Evolutionary conservation across 2,329 filamentous ascomycete genomes (phyloP).

Genomic region (Boeremia exigua): DNA sequence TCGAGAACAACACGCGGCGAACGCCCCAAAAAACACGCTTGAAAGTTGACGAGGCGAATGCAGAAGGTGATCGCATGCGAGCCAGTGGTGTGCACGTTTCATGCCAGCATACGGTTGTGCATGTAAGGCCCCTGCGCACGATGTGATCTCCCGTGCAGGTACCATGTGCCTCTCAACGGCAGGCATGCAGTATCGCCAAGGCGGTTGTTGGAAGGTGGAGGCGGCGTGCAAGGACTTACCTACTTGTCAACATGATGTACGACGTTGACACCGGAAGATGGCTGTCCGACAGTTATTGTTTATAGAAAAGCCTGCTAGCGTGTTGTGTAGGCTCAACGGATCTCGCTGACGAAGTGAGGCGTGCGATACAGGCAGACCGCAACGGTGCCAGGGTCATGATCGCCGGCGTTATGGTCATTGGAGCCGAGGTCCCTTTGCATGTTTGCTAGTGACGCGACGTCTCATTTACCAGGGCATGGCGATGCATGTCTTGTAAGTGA

Average conservation of each 20-base stretch:
- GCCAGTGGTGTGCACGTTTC: conserved; percentile 4
- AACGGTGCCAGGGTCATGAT: conserved; percentile 1
- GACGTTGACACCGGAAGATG: background rate
- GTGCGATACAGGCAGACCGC: conserved; percentile 1
- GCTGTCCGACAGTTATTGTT: background rate
- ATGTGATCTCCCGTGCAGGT: conserved; percentile 16
- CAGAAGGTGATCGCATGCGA: conserved; percentile 8
- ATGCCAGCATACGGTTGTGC: conserved; percentile 1
- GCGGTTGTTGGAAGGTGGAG: conserved; percentile 5
- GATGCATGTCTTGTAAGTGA: conserved; percentile 3
- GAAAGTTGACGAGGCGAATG: background rate
- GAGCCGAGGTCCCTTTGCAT: conserved; percentile 6
- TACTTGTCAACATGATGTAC: conserved; percentile 2
- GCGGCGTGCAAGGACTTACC: conserved; percentile 9
- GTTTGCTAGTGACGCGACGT: conserved; percentile 2
- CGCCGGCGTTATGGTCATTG: background rate
- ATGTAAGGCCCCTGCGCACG: conserved; percentile 5
- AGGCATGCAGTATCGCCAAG: conserved; percentile 14
- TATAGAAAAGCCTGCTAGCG: background rate
- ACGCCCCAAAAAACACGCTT: conserved; percentile 4
- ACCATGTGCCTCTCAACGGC: conserved; percentile 10
- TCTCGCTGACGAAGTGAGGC: conserved; percentile 5
- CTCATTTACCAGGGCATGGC: conserved; percentile 7
- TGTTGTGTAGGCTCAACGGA: background rate
- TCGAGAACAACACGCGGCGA: conserved; percentile 2